phyloP scores from a whole-genome alignment of 345 rosid genomes.

The Aquilaria malaccensis region DNA sequence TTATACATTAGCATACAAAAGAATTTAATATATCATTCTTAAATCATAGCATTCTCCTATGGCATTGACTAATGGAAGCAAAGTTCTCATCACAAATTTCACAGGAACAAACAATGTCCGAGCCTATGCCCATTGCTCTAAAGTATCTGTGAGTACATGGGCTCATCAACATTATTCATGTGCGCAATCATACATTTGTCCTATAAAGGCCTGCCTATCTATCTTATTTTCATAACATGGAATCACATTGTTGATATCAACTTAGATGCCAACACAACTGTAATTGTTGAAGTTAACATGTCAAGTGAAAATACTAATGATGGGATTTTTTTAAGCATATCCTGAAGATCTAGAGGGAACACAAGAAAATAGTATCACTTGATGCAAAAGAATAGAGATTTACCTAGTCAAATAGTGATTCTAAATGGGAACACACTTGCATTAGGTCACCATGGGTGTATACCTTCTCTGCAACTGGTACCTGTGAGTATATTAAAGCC shows the following conservation, averaged over 20 bases:
- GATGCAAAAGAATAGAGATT: conserved; percentile 55
- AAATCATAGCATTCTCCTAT: conserved; percentile 74
- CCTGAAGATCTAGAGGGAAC: conserved; percentile 23
- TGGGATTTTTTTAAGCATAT: conserved; percentile 21
- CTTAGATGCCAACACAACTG: conserved; percentile 47
- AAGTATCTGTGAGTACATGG: conserved; percentile 44
- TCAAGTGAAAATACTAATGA: conserved; percentile 16
- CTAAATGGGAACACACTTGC: conserved; percentile 56
- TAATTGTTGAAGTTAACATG: conserved; percentile 22
- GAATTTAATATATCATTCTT: neutral
- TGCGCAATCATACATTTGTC: too few relatives aligned
- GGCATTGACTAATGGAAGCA: conserved; percentile 82
- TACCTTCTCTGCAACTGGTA: conserved; percentile 56
- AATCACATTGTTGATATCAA: conserved; percentile 61
- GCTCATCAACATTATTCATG: neutral
- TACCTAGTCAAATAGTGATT: conserved; percentile 70
- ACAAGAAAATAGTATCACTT: conserved; percentile 82
- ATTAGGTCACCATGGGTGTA: conserved; percentile 45
- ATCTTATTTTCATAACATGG: conserved; percentile 42
- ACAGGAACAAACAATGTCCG: conserved; percentile 52
- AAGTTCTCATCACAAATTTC: conserved; percentile 56
- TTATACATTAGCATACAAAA: too few relatives aligned
- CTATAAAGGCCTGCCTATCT: neutral
- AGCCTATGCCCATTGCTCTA: conserved; percentile 75
- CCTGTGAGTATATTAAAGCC: conserved; percentile 23